These are phyloP conservation scores for Mortierella claussenii DNA, from an alignment of 192 early-diverging fungal genomes.

Conservation along the genomic window DNA sequence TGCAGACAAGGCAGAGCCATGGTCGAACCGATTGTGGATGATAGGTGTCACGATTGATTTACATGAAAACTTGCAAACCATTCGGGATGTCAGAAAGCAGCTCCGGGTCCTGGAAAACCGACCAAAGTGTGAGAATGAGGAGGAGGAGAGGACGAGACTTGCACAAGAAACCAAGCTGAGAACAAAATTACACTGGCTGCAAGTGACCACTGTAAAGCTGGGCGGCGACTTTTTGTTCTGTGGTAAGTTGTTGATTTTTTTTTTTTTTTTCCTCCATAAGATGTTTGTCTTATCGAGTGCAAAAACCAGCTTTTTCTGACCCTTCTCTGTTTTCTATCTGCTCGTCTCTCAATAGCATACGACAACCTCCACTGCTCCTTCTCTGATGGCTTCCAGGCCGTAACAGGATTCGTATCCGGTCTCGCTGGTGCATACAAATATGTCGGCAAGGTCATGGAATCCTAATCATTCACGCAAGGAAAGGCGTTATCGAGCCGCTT, in stretches of 20 bases:
- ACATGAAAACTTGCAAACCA: slow-evolving; percentile 58
- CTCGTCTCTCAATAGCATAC: slow-evolving; percentile 55
- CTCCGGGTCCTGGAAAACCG: slow-evolving; percentile 32
- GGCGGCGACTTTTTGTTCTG: slow-evolving; percentile 80
- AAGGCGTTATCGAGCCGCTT: background rate
- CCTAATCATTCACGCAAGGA: slow-evolving; percentile 4
- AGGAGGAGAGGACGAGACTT: slow-evolving; percentile 23
- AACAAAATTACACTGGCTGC: slow-evolving; percentile 63
- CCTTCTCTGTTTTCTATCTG: slow-evolving; percentile 20
- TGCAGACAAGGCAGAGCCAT: slow-evolving; percentile 63
- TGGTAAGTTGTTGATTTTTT: slow-evolving; percentile 66
- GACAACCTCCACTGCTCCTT: slow-evolving; percentile 62
- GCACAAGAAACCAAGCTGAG: slow-evolving; percentile 39
- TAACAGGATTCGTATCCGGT: slow-evolving; percentile 63
- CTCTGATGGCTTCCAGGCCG: slow-evolving; percentile 61
- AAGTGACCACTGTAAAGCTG: slow-evolving; percentile 72
- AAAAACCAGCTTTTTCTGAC: background rate
- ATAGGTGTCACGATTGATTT: slow-evolving; percentile 75
- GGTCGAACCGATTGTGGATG: slow-evolving; percentile 78
- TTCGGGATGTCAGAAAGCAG: slow-evolving; percentile 40
- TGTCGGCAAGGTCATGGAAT: slow-evolving; percentile 46
- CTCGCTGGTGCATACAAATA: slow-evolving; percentile 60
- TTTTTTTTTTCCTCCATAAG: background rate
- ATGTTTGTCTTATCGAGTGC: background rate
- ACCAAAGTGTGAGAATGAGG: slow-evolving; percentile 9